Percentiles rank a stretch among this genome's conserved stretches.
Evolutionary conservation across 768 basidiomycete species (phyloP).

Genomic region (Tulasnella sp.): DNA sequence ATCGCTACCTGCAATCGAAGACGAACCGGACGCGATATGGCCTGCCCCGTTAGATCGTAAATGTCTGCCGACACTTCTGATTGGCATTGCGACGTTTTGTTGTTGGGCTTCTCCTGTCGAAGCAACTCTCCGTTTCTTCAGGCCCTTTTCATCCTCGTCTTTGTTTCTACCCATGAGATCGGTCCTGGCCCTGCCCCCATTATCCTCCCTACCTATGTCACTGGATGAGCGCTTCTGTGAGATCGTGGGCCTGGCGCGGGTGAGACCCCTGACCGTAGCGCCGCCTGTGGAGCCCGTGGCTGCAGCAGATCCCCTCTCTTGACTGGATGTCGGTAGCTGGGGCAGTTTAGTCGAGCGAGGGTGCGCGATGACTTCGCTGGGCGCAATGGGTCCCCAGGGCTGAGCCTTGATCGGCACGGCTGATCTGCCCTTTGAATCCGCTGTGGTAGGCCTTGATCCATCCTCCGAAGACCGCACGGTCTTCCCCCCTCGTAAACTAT

Average conservation of each 20-base stretch:
- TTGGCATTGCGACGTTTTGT: too few relatives aligned
- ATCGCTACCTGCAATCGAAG: too few relatives aligned
- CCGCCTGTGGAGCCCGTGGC: neutral
- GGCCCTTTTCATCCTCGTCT: neutral
- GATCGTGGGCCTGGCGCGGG: neutral
- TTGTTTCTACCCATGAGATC: too few relatives aligned
- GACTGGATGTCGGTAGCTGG: neutral
- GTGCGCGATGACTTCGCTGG: neutral
- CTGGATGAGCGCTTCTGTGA: conserved; percentile 3
- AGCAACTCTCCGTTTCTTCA: conserved; percentile 1
- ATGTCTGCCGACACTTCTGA: too few relatives aligned
- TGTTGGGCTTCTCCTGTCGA: neutral
- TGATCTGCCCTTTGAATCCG: too few relatives aligned
- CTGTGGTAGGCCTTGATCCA: too few relatives aligned
- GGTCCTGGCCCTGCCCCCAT: neutral
- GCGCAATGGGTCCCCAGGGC: neutral
- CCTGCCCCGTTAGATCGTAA: too few relatives aligned
- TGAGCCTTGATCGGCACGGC: too few relatives aligned
- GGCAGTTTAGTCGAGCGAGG: neutral
- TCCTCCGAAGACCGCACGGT: too few relatives aligned
- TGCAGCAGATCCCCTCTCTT: neutral
- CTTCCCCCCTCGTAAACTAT: too few relatives aligned
- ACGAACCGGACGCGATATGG: too few relatives aligned
- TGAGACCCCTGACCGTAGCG: neutral
- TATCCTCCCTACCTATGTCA: neutral